Conservation (phyloP, 192 early-diverging fungal genomes). For the Linnemannia zychae region DNA sequence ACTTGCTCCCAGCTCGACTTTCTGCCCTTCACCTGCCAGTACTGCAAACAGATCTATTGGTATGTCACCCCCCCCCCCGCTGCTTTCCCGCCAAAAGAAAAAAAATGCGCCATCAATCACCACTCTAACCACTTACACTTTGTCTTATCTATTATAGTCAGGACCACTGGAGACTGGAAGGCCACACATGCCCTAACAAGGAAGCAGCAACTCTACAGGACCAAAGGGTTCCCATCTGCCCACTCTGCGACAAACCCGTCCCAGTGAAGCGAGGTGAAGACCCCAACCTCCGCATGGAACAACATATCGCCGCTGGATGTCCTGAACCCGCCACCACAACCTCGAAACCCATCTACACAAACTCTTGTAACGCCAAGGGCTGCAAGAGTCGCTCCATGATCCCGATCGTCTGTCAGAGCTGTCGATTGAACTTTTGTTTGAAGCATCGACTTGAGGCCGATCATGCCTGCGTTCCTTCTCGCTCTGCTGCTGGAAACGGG, state of each 20-base stretch:
- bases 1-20: slow-evolving; percentile 68
- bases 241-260: slow-evolving; percentile 81
- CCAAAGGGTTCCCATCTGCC: slow-evolving; percentile 76
- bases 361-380: slow-evolving; percentile 70
- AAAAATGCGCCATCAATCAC: neutral
- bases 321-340: slow-evolving; percentile 64
- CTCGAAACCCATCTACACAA: slow-evolving; percentile 63
- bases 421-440: slow-evolving; percentile 78
- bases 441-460: slow-evolving; percentile 83
- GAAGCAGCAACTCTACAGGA: slow-evolving; percentile 69
- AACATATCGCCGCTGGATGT: slow-evolving; percentile 75
- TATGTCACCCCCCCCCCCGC: slow-evolving; percentile 9
- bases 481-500: neutral
- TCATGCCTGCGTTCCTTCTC: slow-evolving; percentile 69
- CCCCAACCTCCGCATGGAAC: slow-evolving; percentile 78
- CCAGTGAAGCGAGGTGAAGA: slow-evolving; percentile 78
- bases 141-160: slow-evolving; percentile 62
- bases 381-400: slow-evolving; percentile 80
- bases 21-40: slow-evolving; percentile 66
- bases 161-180: slow-evolving; percentile 76
- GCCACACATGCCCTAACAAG: slow-evolving; percentile 72
- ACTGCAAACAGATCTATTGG: slow-evolving; percentile 70
- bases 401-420: slow-evolving; percentile 75
- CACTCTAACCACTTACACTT: neutral
- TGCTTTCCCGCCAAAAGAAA: neutral